Conservation (phyloP, 192 early-diverging fungal species). For the Entomortierella lignicola region DNA sequence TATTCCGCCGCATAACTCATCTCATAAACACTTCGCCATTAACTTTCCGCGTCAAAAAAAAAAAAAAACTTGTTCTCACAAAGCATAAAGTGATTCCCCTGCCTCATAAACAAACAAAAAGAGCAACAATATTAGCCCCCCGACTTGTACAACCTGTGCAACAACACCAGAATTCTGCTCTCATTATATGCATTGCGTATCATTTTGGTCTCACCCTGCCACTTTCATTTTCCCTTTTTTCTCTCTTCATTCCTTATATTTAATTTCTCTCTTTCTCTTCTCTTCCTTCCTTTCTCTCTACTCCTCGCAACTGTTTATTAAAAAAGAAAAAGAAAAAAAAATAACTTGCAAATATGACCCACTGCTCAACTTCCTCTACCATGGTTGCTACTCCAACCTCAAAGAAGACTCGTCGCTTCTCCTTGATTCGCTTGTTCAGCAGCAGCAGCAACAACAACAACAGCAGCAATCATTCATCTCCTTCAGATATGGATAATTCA, state of each 20-base stretch:
- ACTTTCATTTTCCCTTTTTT: background rate
- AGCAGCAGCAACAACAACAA: constrained; percentile 9
- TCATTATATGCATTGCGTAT: background rate
- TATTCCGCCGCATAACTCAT: background rate
- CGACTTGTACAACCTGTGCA: constrained; percentile 14
- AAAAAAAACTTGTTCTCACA: background rate
- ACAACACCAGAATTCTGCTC: constrained; percentile 22
- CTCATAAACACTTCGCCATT: background rate
- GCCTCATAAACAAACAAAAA: background rate
- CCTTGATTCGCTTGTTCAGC: constrained; percentile 44
- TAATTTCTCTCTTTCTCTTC: background rate
- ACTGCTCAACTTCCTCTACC: constrained; percentile 5
- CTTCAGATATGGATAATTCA: constrained; percentile 7
- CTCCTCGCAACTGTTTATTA: too few species aligned
- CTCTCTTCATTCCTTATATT: background rate
- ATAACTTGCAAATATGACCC: constrained; percentile 3
- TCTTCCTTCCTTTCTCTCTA: background rate
- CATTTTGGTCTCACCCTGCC: background rate
- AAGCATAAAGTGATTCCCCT: background rate
- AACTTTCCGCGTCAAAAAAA: too few species aligned
- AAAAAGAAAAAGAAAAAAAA: too few species aligned
- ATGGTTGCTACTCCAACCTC: background rate
- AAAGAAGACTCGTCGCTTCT: constrained; percentile 48
- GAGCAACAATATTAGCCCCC: constrained; percentile 8
- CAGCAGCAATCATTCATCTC: background rate